Conservation (phyloP, 768 basidiomycete genomes). For the Lactifluus hygrophoroides region DNA sequence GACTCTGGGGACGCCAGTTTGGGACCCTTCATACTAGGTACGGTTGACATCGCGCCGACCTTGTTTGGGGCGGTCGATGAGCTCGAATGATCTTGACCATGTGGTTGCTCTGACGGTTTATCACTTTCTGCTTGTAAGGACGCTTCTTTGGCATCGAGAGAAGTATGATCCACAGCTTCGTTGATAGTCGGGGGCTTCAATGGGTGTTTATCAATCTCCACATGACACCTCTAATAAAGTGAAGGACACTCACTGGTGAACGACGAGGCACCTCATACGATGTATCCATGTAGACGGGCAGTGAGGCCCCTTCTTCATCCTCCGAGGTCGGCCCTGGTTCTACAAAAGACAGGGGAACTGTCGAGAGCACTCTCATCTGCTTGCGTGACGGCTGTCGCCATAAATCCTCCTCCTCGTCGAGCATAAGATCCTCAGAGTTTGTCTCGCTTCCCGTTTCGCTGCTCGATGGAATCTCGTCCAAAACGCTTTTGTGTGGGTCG, state of each 20-base stretch:
- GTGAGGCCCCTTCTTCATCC: conserved; percentile 1
- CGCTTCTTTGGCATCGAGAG: background rate
- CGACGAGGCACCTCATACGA: background rate
- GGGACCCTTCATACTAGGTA: background rate
- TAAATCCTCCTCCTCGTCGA: conserved; percentile 19
- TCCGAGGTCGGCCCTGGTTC: conserved; percentile 6
- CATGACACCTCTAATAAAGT: background rate
- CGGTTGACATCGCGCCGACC: background rate
- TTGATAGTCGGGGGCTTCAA: background rate
- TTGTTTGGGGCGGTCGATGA: background rate
- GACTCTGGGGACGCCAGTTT: conserved; percentile 1
- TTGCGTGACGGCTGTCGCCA: background rate
- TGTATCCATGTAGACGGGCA: conserved; percentile 15
- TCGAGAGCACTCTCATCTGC: background rate
- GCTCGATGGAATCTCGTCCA: conserved; percentile 19
- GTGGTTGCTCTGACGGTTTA: background rate
- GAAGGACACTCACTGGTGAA: conserved; percentile 2
- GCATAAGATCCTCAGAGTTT: conserved; percentile 6
- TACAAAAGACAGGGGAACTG: background rate
- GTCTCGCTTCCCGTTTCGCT: conserved; percentile 8
- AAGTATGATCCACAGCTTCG: background rate
- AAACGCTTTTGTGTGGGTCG: conserved; percentile 11
- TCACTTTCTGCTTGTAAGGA: background rate
- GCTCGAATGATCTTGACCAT: background rate
- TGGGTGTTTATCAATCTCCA: background rate